phyloP scores from a whole-genome alignment of 371 early-diverging fungal species.

The Circinella minor region DNA sequence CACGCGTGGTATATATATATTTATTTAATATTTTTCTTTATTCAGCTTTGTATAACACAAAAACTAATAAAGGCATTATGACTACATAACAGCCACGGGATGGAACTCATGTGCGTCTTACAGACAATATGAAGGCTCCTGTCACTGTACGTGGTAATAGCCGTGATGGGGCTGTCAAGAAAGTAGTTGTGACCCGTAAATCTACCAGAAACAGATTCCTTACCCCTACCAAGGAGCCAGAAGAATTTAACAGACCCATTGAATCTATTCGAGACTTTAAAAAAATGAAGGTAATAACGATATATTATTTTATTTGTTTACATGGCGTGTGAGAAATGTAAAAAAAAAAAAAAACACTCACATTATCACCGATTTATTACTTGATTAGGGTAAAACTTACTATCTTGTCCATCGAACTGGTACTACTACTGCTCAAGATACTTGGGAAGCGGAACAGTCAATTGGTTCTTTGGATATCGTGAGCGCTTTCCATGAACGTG shows the following conservation, averaged over 20 bases:
- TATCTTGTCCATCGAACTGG: conserved; percentile 30
- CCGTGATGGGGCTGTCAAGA: neutral
- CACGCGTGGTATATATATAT: too few species aligned
- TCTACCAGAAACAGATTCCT: neutral
- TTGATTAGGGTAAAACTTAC: conserved; percentile 16
- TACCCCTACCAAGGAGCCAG: neutral
- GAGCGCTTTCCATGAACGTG: conserved; percentile 20
- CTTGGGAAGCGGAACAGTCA: conserved; percentile 22
- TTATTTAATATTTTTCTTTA: too few species aligned
- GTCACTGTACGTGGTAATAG: neutral
- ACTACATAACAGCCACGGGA: neutral
- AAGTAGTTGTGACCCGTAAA: neutral
- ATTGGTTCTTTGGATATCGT: conserved; percentile 17
- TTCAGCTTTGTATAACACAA: too few species aligned
- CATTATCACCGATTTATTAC: neutral
- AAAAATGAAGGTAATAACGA: conserved; percentile 1
- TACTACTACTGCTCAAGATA: conserved; percentile 13
- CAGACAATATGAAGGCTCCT: neutral
- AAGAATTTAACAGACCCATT: neutral
- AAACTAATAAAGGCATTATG: too few species aligned
- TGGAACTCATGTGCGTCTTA: neutral
- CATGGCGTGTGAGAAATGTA: too few species aligned
- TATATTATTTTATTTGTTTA: too few species aligned
- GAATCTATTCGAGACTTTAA: conserved; percentile 23
- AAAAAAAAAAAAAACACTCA: too few species aligned